Base-by-base conservation (phyloP, 2,329 filamentous ascomycete genomes). In the Monosporascus sp. region DNA sequence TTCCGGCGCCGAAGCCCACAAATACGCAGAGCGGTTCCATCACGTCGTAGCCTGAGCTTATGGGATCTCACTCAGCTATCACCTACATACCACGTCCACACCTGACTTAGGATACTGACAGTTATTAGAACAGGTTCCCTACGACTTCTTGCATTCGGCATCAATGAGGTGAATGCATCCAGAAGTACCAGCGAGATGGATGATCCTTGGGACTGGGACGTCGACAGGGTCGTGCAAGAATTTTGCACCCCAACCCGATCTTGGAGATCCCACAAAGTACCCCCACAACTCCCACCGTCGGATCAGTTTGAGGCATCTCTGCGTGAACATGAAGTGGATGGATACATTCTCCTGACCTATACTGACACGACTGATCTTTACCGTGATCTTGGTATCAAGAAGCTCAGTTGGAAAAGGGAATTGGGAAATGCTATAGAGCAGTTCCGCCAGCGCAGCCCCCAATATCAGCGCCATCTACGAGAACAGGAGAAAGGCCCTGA, bases 151-250 rank as follows among this genome's bases (percentile, higher is more conserved):
- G 11, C 14, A 14, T 27, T 22, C 11, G 5, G 25, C 9, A 46
- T 11, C 43, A 46, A 46, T 46, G 43, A 46, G 5, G 43, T 49
- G 15, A 36, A 35, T 35, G 1, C 9, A 14, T 43, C 46, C 54
- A 48, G 38, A 27, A 18, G n/a, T 7, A 39, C 22, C 20, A 41
- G 50, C 43, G 57, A 52, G 11, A 64, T 66, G 62, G 64, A 72
- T 52, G 89, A 96, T 70, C 90, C 90, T n/a, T 87, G 85, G 68
- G 64, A 78, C 51, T 96, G 90, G 90, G 79, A 80, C 37, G 76
- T 85, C 35, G 82, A 87, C 38, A 77, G 83, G 37, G 82, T 95
- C 11, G 79, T 88, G 9, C 67, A 75, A 17, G 84, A 86, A 62
- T 74, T 95, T 3, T 90, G 86, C 65, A 75, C 78, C 22, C 63